phyloP scores from a whole-genome alignment of 139 green algal genomes.

The Raphidocelis subcapitata region DNA sequence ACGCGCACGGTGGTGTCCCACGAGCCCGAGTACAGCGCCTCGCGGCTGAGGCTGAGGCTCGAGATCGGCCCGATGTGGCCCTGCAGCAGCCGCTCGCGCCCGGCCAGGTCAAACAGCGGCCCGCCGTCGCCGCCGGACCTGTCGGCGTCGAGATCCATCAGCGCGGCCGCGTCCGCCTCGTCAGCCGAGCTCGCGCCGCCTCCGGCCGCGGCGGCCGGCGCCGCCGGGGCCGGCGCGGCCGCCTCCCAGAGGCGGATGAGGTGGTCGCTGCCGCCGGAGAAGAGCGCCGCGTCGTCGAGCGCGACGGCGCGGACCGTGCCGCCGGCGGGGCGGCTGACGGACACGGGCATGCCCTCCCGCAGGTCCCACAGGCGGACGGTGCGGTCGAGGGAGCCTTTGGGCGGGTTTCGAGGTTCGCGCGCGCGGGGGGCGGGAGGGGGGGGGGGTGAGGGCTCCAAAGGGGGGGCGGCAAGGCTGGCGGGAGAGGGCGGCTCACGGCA shows the following conservation, averaged over 20 bases:
- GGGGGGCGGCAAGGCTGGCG: too few relatives aligned
- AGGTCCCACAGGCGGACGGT: conserved; percentile 73
- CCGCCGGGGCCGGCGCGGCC: background rate
- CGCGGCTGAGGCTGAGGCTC: conserved; percentile 39
- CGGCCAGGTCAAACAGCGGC: conserved; percentile 49
- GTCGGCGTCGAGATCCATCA: conserved; percentile 1
- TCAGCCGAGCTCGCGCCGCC: too few relatives aligned
- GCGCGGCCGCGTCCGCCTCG: too few relatives aligned
- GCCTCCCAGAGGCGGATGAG: conserved; percentile 44
- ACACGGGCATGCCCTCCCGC: conserved; percentile 45
- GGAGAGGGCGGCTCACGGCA: background rate
- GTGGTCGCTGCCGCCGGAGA: conserved; percentile 45
- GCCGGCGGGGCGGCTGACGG: conserved; percentile 39
- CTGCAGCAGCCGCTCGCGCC: conserved; percentile 27
- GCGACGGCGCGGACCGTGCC: conserved; percentile 66
- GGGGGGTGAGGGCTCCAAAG: too few relatives aligned
- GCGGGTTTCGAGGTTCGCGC: too few relatives aligned
- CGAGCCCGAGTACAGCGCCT: conserved; percentile 29
- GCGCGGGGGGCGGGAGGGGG: too few relatives aligned
- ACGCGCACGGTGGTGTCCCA: conserved; percentile 52
- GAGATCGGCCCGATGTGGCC: conserved; percentile 68
- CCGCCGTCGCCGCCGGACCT: background rate
- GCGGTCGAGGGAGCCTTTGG: conserved; percentile 61
- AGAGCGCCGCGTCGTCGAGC: conserved; percentile 42
- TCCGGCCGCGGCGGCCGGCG: background rate